Base-by-base conservation (phyloP, 306 rosid species). In the Neltuma alba region DNA sequence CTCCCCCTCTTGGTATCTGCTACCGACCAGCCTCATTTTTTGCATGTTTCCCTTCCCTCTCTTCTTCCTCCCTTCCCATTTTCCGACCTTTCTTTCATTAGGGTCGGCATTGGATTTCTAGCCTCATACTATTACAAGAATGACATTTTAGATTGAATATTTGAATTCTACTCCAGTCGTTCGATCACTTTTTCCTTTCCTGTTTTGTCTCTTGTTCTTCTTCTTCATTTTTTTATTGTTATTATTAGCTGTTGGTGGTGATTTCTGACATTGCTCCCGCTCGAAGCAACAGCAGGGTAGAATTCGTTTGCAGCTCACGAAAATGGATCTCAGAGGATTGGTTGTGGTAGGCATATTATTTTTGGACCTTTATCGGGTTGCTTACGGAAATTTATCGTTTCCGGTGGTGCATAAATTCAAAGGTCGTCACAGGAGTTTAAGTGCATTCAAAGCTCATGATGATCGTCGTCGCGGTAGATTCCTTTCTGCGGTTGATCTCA, bases 401-500 rank as follows among this genome's bases (percentile, higher is more conserved):
- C 79, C 84, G 0, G 97, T 91, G 72, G 79, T 80, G 4, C 92
- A 89, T 42, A 96, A 88, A 86, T 93, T 90, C 80, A 89, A 87
- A 70, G 93, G 89, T 10, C 84, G 78, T 1, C 34, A 66, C 25
- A 45, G 61, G 40, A 89, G 80, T 52, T 75, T 91, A 80, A 64
- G 75, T 45, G 86, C 83, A 3, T 85, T 93, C n/a, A 91, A 72
- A 86, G 86, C 77, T 61, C 99, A 96, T 40, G 99, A 96, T 82
- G 62, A 60, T 42, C 82, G 21, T 27, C 96, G 99, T 44, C 94
- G 81, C 11, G 88, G 91, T 34, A 91, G 99, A 76, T 44, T 93
- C 79, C 94, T 96, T 36, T 81, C 88, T 48, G 90, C 90, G 4
- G 70, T 85, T 15, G 98, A 96, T 85, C 30, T 93, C 34, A 65